Conservation (phyloP, 2,329 filamentous ascomycete genomes). For the Fusarium sp. region DNA sequence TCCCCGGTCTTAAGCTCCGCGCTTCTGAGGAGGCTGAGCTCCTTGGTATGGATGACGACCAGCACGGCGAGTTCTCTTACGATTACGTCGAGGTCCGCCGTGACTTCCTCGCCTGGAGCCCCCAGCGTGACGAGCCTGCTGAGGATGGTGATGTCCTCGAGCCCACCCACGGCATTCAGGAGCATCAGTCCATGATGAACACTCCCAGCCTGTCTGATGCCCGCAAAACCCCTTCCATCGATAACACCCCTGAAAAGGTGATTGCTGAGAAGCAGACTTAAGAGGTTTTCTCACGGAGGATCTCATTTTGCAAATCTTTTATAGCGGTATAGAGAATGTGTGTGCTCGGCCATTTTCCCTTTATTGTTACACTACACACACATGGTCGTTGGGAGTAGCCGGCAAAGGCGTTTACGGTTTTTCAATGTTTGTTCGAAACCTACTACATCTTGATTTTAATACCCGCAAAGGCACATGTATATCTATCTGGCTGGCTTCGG, state of each 20-base stretch:
- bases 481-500: constrained; percentile 17
- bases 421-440: constrained; percentile 4
- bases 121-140: constrained; percentile 73
- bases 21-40: constrained; percentile 85
- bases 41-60: constrained; percentile 89
- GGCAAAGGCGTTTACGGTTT: constrained; percentile 40
- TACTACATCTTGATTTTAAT: constrained; percentile 34
- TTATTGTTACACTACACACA: constrained; percentile 3
- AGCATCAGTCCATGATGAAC: constrained; percentile 63
- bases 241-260: constrained; percentile 23
- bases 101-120: constrained; percentile 90
- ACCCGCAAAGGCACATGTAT: constrained; percentile 37
- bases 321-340: constrained; percentile 31
- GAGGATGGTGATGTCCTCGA: constrained; percentile 65
- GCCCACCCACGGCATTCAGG: constrained; percentile 78
- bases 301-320: constrained; percentile 18
- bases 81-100: constrained; percentile 90
- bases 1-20: constrained; percentile 82
- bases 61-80: constrained; percentile 90
- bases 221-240: constrained; percentile 38
- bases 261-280: constrained; percentile 28
- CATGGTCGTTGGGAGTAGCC: constrained; percentile 34
- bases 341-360: constrained; percentile 5
- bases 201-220: constrained; percentile 44
- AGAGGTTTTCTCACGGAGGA: not conserved